phyloP scores from a whole-genome alignment of 164 flowering plant species.

The Berberis thunbergii region DNA sequence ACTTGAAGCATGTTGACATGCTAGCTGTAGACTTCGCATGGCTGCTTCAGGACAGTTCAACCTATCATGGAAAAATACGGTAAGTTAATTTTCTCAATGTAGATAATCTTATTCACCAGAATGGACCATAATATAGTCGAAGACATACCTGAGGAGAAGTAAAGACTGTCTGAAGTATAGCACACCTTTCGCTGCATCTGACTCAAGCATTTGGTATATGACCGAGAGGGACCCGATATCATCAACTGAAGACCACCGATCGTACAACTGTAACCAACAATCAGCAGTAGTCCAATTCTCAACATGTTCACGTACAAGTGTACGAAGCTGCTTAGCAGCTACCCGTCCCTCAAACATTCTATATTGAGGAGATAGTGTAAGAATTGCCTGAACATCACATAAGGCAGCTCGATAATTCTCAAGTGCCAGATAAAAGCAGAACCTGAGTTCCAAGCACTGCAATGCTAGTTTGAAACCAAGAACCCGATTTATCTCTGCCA shows the following conservation, averaged over 20 bases:
- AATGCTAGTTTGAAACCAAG: conserved; percentile 88
- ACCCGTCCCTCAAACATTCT: conserved; percentile 89
- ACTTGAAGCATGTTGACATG: conserved; percentile 82
- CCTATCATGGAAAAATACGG: conserved; percentile 28
- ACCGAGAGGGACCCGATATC: conserved; percentile 98
- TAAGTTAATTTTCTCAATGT: neutral
- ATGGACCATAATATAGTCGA: too few species aligned
- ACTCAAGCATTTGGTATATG: conserved; percentile 96
- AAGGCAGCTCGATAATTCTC: conserved; percentile 76
- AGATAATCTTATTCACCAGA: too few species aligned
- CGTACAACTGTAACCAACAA: conserved; percentile 94
- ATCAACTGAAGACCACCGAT: conserved; percentile 97
- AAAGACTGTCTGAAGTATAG: conserved; percentile 94
- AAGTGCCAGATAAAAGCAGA: conserved; percentile 74
- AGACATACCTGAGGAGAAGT: conserved; percentile 83
- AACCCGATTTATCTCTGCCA: conserved; percentile 71
- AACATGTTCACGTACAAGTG: conserved; percentile 89
- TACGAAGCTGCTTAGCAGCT: conserved; percentile 74
- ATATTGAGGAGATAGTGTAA: conserved; percentile 76
- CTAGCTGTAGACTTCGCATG: conserved; percentile 92
- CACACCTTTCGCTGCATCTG: conserved; percentile 92
- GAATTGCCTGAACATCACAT: conserved; percentile 92
- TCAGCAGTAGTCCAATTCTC: conserved; percentile 91
- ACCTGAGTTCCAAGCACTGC: conserved; percentile 90
- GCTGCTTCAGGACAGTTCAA: conserved; percentile 96